These are phyloP conservation scores for Cicer arietinum DNA, from an alignment of 306 rosid species.

Conservation along the genomic window DNA sequence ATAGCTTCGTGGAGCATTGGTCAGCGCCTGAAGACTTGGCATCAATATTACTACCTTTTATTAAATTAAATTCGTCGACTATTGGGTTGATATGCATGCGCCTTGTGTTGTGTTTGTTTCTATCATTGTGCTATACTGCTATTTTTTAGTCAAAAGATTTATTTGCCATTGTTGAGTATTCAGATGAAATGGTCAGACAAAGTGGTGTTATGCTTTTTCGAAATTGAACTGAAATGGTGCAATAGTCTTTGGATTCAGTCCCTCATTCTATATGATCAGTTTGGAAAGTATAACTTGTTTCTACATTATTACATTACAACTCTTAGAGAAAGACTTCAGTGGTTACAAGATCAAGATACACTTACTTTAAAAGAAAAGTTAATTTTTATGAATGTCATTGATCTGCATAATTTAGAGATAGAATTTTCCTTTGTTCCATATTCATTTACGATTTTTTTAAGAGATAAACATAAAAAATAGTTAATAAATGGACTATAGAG, in stretches of 20 bases:
- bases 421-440: no score
- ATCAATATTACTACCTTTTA: background rate
- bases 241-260: background rate
- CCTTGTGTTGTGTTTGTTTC: background rate
- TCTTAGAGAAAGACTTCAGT: no score
- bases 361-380: no score
- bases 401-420: no score
- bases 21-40: slow-evolving; percentile 37
- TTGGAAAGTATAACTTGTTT: slow-evolving; percentile 17
- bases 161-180: slow-evolving; percentile 37
- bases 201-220: background rate
- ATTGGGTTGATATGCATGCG: background rate
- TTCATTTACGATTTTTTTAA: no score
- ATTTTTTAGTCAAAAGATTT: background rate
- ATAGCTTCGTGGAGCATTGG: background rate
- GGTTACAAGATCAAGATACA: no score
- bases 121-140: background rate
- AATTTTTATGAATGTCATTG: no score
- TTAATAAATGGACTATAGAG: no score
- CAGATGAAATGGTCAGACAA: background rate
- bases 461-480: no score
- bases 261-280: background rate
- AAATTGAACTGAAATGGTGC: slow-evolving; percentile 24
- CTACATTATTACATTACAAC: background rate
- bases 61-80: slow-evolving; percentile 12